Conservation (phyloP, 257 asterid species). For the Ilex asprella region DNA sequence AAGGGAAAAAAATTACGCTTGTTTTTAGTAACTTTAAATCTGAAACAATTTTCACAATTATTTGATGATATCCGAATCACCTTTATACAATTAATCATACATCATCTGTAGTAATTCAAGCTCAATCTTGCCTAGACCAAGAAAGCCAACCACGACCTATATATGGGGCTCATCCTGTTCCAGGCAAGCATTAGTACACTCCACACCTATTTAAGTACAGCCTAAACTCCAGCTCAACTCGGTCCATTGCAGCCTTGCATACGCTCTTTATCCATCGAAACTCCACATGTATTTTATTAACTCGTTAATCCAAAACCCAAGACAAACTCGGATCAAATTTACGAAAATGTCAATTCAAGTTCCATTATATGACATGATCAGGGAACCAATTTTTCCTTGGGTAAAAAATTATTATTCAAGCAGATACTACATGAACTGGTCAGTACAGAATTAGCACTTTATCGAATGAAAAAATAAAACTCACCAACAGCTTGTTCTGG, state of each 20-base stretch:
- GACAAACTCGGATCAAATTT: neutral
- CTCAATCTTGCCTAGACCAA: neutral
- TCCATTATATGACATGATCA: neutral
- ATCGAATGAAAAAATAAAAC: conserved; percentile 5
- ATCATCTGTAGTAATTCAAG: too few relatives aligned
- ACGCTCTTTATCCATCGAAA: neutral
- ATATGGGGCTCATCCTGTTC: neutral
- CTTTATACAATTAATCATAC: too few relatives aligned
- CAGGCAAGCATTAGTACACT: neutral
- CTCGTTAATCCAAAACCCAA: neutral
- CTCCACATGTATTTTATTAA: neutral
- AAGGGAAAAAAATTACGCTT: too few relatives aligned
- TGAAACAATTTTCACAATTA: too few relatives aligned
- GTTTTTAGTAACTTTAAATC: too few relatives aligned
- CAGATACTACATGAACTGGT: conserved; percentile 6
- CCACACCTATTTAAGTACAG: too few relatives aligned
- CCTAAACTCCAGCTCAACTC: neutral
- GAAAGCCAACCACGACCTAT: neutral
- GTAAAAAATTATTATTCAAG: neutral
- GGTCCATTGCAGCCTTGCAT: neutral
- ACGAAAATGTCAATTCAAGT: neutral
- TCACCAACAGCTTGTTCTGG: conserved; percentile 86
- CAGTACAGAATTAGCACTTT: conserved; percentile 8
- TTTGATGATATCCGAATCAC: too few relatives aligned
- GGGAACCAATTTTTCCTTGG: neutral